phyloP scores from a whole-genome alignment of 2,329 filamentous ascomycete genomes.

The Talaromyces sp. region DNA sequence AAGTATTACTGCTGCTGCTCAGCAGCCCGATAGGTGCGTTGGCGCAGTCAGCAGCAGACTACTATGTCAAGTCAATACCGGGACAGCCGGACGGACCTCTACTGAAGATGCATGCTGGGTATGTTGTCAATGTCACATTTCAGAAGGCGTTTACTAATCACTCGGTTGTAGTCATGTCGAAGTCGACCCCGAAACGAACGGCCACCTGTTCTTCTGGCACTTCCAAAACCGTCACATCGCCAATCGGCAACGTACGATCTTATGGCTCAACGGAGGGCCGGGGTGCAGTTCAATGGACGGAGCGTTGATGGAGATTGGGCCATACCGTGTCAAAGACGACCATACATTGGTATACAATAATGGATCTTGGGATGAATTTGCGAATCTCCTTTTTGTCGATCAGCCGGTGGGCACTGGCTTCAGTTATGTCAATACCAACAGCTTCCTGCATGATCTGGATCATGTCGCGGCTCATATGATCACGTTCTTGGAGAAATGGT shows the following conservation, averaged over 20 bases:
- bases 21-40: constrained; percentile 25
- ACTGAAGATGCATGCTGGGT: constrained; percentile 98
- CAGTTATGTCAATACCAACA: constrained; percentile 90
- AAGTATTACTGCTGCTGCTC: constrained; percentile 23
- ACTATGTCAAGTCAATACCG: constrained; percentile 80
- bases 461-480: constrained; percentile 90
- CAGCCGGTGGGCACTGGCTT: constrained; percentile 95
- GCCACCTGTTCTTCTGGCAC: constrained; percentile 98
- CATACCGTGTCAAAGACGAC: constrained; percentile 77
- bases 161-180: constrained; percentile 71
- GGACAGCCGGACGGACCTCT: constrained; percentile 74
- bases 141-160: too few relatives aligned
- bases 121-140: constrained; percentile 25
- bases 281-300: constrained; percentile 98
- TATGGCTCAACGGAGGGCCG: constrained; percentile 96
- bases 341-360: constrained; percentile 73
- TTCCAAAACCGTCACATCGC: constrained; percentile 94
- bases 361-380: constrained; percentile 98
- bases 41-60: constrained; percentile 69
- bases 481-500: constrained; percentile 87
- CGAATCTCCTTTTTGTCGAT: constrained; percentile 93
- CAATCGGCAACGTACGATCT: constrained; percentile 80
- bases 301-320: constrained; percentile 92
- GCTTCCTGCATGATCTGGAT: constrained; percentile 76
- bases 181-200: constrained; percentile 76